Base-by-base conservation (phyloP, 2,329 filamentous ascomycete genomes). In the Epichloe scottii region DNA sequence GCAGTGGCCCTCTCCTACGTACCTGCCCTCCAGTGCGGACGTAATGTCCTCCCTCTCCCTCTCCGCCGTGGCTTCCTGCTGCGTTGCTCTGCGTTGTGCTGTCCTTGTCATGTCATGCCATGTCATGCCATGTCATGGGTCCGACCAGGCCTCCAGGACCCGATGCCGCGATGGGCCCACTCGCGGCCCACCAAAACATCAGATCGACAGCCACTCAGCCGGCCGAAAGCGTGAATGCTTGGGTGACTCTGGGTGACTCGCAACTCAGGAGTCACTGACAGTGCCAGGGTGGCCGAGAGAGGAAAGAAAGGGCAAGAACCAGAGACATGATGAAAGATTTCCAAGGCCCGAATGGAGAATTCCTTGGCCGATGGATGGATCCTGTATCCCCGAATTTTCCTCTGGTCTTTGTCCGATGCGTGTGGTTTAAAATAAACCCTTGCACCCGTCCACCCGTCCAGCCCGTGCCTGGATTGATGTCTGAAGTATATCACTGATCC, bases 181-280 rank as follows among this genome's bases (percentile, higher is more conserved):
- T 35, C 15, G 4, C 40, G 34, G 15, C 23, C 49, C 43, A 51
- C 49, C 11, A 12, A 44, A n/a, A 44, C 26, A 47, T 46, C 43
- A 37, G 49, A 51, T 51, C 49, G 43, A 34, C 41, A 46, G 42
- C 49, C 42, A 50, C 41, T 50, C 44, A 34, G 42, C 49, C 42
- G 15, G 35, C 37, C 43, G 49, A 51, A 39, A 34, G 15, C 38
- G 46, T 51, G 47, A 34, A 39, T 40, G 46, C 46, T 30, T 26
- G 26, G 26, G 26, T 26, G 26, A 26, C 26, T 26, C 26, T n/a
- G 46, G 46, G 30, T 30, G 30, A 30, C 30, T 11, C 10, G 30
- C 30, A 30, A 11, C 30, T 30, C 30, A 30, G 30, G 30, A 30
- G 26, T 30, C 26, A 26, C 26, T 26, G 26, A 8, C 26, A 26